Conservation (phyloP, 1,284 basidiomycete genomes). For the Peniophora sp. region DNA sequence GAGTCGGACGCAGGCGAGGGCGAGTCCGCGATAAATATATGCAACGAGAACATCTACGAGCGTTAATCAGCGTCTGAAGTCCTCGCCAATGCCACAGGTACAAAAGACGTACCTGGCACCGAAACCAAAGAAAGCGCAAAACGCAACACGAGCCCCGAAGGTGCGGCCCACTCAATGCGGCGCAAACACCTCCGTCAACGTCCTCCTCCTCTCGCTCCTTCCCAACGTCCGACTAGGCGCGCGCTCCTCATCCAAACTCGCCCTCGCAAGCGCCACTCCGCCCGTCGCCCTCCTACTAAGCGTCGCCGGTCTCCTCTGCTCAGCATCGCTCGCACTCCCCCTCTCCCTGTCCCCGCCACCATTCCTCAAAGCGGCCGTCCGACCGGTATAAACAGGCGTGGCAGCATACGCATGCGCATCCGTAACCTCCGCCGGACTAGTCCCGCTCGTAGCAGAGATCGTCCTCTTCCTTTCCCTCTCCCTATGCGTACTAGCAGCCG, state of each 20-base stretch:
- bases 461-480: slow-evolving; percentile 36
- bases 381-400: slow-evolving; percentile 18
- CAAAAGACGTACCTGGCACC: too few species aligned
- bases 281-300: neutral
- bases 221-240: slow-evolving; percentile 1
- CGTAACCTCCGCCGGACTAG: slow-evolving; percentile 19
- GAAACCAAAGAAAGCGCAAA: too few species aligned
- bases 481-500: slow-evolving; percentile 44
- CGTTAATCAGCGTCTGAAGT: too few species aligned
- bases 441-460: slow-evolving; percentile 18
- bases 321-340: neutral
- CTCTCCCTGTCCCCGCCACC: neutral
- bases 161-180: too few species aligned
- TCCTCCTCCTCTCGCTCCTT: slow-evolving; percentile 36
- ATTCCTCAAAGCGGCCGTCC: slow-evolving; percentile 14
- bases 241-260: slow-evolving; percentile 1
- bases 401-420: slow-evolving; percentile 14
- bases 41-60: slow-evolving; percentile 5
- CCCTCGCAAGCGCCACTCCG: neutral
- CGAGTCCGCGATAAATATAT: neutral
- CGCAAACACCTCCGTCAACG: too few species aligned
- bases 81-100: too few species aligned
- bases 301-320: neutral
- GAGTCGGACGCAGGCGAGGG: slow-evolving; percentile 2
- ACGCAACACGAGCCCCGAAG: too few species aligned